phyloP scores from a whole-genome alignment of 148 eudicot species.

The Cornus suecica region DNA sequence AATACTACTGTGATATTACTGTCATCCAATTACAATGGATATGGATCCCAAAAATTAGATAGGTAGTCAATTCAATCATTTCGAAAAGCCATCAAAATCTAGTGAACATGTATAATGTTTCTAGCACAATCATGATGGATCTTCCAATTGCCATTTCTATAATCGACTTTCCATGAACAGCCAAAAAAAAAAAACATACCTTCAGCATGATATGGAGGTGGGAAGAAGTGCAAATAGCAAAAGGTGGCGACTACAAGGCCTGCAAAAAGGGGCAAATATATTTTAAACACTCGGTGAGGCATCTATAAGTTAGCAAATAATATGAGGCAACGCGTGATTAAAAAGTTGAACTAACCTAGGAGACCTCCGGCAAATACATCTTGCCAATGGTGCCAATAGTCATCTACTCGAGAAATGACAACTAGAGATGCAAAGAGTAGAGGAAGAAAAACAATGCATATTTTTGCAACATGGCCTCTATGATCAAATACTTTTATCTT shows the following conservation, averaged over 20 bases:
- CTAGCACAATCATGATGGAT: not conserved
- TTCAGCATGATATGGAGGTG: slow-evolving; percentile 25
- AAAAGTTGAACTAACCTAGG: slow-evolving; percentile 28
- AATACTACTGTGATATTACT: not conserved
- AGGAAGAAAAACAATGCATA: slow-evolving; percentile 40
- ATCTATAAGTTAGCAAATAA: not conserved
- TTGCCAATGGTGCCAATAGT: slow-evolving; percentile 54
- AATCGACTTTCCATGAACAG: not conserved
- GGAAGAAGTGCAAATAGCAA: slow-evolving; percentile 33
- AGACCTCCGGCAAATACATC: slow-evolving; percentile 51
- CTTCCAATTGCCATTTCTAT: not conserved
- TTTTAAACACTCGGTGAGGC: not conserved
- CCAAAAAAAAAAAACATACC: not conserved
- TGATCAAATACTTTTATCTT: slow-evolving; percentile 42
- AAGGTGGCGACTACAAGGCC: slow-evolving; percentile 24
- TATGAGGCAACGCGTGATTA: not conserved
- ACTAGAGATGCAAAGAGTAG: slow-evolving; percentile 39
- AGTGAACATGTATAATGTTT: not conserved
- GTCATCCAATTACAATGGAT: not conserved
- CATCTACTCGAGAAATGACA: slow-evolving; percentile 48
- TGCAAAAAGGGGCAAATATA: not conserved
- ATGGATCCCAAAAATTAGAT: not conserved
- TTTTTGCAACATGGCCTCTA: slow-evolving; percentile 44
- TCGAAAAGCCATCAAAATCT: not conserved
- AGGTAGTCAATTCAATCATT: not conserved